Base-by-base conservation (phyloP, 345 rosid genomes). In the Lagerstroemia speciosa region DNA sequence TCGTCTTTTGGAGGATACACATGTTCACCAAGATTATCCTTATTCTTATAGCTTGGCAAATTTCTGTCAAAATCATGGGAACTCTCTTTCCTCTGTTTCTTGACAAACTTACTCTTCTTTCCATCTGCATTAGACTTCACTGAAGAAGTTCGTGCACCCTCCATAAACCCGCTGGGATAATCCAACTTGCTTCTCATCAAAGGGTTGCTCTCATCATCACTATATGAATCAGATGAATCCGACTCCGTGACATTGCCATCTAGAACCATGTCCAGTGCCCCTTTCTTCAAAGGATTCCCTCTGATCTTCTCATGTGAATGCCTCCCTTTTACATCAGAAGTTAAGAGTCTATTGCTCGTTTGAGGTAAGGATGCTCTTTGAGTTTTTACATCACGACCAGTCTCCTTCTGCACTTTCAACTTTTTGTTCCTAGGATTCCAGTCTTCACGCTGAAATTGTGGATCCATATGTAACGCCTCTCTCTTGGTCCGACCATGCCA, bases 171-270 rank as follows among this genome's bases (percentile, higher is more conserved):
- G 72, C 74, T 72, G 22, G 89, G 69, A 79, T 81, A 80, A 67
- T 82, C 78, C 38, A 80, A 69, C 71, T 84, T 85, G 71, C 81
- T 83, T 72, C 84, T 78, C 74, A 73, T 68, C 62, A 82, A 74
- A 76, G 77, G 85, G 73, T 78, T 83, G 81, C 76, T 67, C 37
- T 84, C 93, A n/a, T 82, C 93, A 30, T 83, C 69, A 64, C 70
- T 60, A 69, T 73, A 83, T 48, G 82, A 85, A 48, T 85, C 90
- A 11, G 92, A 86, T 27, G 98, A 87, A 70, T 91, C 96, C 4
- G 96, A 86, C 72, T 93, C 96, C 34, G 97, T 91, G 75, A 87
- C 97, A 73, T 93, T 93, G 64, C 77, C 79, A 78, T 71, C 78
- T 52, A 30, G 53, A 67, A 71, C 68, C 76, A 75, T 66, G 63